Evolutionary conservation across 2,329 filamentous ascomycete species (phyloP), one percentile per base, ranked within the genome.

Genomic region (Remersonia thermophila): DNA sequence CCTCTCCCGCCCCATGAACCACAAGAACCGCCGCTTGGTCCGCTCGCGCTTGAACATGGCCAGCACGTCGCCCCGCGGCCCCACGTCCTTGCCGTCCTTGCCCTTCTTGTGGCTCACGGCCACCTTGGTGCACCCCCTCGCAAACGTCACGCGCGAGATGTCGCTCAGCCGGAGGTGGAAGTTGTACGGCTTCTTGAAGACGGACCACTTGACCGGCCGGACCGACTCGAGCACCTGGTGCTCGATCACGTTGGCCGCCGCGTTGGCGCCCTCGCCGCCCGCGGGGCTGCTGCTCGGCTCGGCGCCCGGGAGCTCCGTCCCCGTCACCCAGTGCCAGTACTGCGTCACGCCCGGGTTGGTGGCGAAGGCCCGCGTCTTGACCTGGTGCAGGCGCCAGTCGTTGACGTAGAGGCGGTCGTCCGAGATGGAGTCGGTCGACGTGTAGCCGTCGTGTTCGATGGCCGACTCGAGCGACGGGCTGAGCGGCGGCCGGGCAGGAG

Each of bases 251-350:
- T 34, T 37, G 20, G 5, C 20, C 20, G 20, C 20, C 5, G 5
- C 20, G 20, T 5, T 6, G 20, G 20, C 20, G 5, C 5, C 20
- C 5, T 9, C 20, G 20, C 5, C 9, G 20, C 5, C 9, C 5
- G 20, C 20, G 20, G 20, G 5, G 20, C 5, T 23, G 9, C 5
- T 23, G n/a, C n/a, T n/a, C n/a, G n/a, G n/a, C n/a, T n/a, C n/a
- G 9, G 20, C 20, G 20, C 5, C 20, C 5, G 5, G 5, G 20
- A 23, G 5, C 11, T 57, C 46, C 13, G 48, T 55, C 6, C 49
- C 47, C 20, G 59, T 55, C 3, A 64, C 46, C 63, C 64, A 73
- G 33, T 67, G 67, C 67, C 67, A 71, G 53, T 73, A 73, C 48
- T 74, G 70, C 10, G 66, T 71, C 4, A 69, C 63, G 10, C 57